Evolutionary conservation across 441 rosid species (phyloP).

Genomic region (Populus hybrid): DNA sequence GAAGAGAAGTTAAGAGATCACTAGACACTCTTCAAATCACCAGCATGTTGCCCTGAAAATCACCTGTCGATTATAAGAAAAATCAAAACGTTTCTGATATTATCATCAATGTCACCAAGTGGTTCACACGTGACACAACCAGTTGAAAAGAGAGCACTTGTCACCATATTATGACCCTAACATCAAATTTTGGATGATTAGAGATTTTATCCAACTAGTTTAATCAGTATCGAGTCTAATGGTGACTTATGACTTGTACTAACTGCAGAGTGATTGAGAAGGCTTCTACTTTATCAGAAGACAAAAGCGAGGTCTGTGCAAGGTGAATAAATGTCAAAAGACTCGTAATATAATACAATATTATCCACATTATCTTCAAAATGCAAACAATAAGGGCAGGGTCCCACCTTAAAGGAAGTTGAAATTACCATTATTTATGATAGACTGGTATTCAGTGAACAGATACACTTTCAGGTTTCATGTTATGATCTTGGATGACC

Average conservation of each 20-base stretch:
- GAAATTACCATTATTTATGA: background rate
- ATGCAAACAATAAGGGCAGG: constrained; percentile 1
- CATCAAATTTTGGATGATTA: background rate
- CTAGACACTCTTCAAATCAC: background rate
- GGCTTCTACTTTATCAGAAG: background rate
- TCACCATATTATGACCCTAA: background rate
- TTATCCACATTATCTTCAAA: constrained; percentile 2
- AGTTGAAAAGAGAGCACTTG: background rate
- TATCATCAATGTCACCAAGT: background rate
- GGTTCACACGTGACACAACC: background rate
- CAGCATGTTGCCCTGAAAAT: background rate
- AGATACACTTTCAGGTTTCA: background rate
- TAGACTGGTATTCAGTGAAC: background rate
- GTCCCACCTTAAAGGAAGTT: constrained; percentile 1
- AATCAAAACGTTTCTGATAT: background rate
- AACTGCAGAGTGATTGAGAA: background rate
- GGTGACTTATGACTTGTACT: background rate
- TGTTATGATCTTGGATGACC: background rate
- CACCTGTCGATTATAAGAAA: background rate
- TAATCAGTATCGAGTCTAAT: background rate
- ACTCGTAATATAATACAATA: background rate
- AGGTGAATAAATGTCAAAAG: constrained; percentile 11
- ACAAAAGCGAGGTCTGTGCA: background rate
- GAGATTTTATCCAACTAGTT: background rate
- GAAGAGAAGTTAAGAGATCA: background rate